phyloP scores from a whole-genome alignment of 1,284 basidiomycete genomes.

The Sparassis latifolia region DNA sequence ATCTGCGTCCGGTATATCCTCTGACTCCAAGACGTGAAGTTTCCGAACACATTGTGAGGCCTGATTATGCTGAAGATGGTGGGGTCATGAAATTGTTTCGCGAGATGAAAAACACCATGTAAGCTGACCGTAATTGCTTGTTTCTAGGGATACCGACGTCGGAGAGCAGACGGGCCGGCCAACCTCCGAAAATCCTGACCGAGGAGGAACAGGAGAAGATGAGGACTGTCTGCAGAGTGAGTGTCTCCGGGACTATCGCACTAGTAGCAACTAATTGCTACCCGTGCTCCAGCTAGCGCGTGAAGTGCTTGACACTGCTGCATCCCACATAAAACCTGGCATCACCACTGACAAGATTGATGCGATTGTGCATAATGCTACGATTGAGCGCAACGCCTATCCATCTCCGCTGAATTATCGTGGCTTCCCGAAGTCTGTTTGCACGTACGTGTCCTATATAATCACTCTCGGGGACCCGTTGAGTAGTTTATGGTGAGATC shows the following conservation, averaged over 20 bases:
- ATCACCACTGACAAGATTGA: conserved; percentile 96
- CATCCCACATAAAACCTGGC: conserved; percentile 80
- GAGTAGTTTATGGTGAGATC: background rate
- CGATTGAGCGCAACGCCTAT: conserved; percentile 87
- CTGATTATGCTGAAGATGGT: conserved; percentile 78
- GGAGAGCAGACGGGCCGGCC: conserved; percentile 51
- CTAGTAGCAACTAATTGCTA: background rate
- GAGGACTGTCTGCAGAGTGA: conserved; percentile 68
- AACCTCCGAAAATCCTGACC: conserved; percentile 58
- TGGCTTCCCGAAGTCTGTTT: conserved; percentile 92
- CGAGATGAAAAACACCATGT: conserved; percentile 20
- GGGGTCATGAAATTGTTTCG: conserved; percentile 25
- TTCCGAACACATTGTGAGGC: conserved; percentile 69
- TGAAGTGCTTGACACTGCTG: conserved; percentile 89
- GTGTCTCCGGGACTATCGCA: conserved; percentile 22
- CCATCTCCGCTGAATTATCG: conserved; percentile 94
- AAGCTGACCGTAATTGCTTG: conserved; percentile 18
- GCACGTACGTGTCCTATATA: conserved; percentile 61
- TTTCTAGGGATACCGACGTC: conserved; percentile 52
- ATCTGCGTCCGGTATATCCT: conserved; percentile 70
- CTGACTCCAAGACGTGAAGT: conserved; percentile 63
- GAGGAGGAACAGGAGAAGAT: conserved; percentile 73
- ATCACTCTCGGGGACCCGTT: background rate
- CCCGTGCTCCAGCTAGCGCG: conserved; percentile 62
- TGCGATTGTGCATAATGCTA: conserved; percentile 91